Evolutionary conservation across 164 flowering plant species (phyloP).

Genomic region (Vitis riparia): DNA sequence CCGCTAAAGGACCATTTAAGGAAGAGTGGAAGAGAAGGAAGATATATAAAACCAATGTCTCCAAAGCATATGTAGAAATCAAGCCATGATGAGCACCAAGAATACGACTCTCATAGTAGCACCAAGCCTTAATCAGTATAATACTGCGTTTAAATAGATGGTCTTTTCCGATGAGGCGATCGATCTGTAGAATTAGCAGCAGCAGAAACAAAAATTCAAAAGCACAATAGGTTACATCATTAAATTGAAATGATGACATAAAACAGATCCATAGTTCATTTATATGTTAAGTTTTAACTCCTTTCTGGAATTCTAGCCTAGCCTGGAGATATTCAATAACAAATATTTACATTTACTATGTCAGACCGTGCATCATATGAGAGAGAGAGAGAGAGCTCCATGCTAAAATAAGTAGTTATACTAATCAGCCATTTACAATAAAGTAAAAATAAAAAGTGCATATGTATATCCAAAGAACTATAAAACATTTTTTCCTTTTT

Average conservation of each 20-base stretch:
- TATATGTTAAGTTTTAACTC: neutral
- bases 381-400: too few relatives aligned
- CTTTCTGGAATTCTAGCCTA: too few relatives aligned
- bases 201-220: neutral
- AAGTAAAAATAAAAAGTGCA: neutral
- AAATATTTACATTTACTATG: too few relatives aligned
- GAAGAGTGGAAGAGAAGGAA: slow-evolving; percentile 73
- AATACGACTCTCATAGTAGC: slow-evolving; percentile 92
- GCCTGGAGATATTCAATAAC: too few relatives aligned
- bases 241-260: neutral
- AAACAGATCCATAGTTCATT: neutral
- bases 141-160: slow-evolving; percentile 91
- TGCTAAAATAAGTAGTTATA: too few relatives aligned
- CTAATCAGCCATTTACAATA: neutral
- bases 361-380: too few relatives aligned
- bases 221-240: neutral
- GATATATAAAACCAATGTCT: slow-evolving; percentile 79
- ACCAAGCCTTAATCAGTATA: slow-evolving; percentile 92
- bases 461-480: neutral
- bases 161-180: slow-evolving; percentile 67
- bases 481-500: too few relatives aligned
- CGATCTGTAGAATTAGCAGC: slow-evolving; percentile 50
- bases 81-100: slow-evolving; percentile 95
- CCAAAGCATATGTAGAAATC: slow-evolving; percentile 93
- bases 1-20: slow-evolving; percentile 75